Base-by-base conservation (phyloP, 768 basidiomycete species). In the Collybia sordida region DNA sequence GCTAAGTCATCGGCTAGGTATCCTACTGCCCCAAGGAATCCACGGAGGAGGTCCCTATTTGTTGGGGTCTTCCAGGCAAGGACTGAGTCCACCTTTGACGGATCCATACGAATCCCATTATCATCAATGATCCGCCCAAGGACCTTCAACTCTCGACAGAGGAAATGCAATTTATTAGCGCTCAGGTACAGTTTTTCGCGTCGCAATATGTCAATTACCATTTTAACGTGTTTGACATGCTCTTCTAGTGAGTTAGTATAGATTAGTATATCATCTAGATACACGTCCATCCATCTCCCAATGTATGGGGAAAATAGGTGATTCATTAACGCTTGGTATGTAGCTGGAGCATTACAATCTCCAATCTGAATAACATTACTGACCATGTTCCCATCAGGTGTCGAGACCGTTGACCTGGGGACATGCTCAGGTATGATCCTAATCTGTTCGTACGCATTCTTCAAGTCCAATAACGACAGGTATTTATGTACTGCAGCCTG, bases 391-490 rank as follows among this genome's bases (percentile, higher is more conserved):
- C 64, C 62, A 45, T 64, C 58, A 3, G 62, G 62, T 6, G 62
- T 66, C 0, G 57, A 56, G 2, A 66, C 54, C 0, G 56, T 36
- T 6, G 60, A 55, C 0, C 51, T 23, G 1, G 27, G 5, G 3
- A 65, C 61, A 42, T 67, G 54, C 15, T 61, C 56, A 9, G 61
- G 61, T 3, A 52, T 47, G 3, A 66, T 53, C 0, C 58, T 22
- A 17, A 65, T 64, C 35, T 75, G 73, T 54, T 77, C 67, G 50
- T 72, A 75, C 1, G 69, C 69, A 31, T 66, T 59, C 11, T 62
- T 58, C 28, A 62, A 44, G 48, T 75, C 71, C 0, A 74, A 51
- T 18, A 66, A 59, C 0, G 68, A 68, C 42, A 23, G 38, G 45
- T 53, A 62, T 53, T n/a, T 53, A 51, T 61, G 52, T 53, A 49